phyloP scores from a whole-genome alignment of 495 filamentous ascomycete genomes.

The Penicillium manginii region DNA sequence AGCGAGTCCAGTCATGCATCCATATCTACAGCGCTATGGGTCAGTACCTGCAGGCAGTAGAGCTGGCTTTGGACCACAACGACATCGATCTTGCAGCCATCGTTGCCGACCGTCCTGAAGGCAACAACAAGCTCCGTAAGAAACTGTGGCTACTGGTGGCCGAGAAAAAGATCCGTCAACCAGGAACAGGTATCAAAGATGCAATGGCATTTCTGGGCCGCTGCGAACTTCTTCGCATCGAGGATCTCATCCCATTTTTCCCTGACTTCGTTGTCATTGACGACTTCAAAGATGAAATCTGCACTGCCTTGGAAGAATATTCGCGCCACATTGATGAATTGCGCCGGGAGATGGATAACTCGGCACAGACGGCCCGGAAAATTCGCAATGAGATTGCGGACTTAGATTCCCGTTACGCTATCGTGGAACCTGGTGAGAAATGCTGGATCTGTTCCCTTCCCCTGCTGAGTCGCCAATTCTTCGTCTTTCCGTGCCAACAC shows the following conservation, averaged over 20 bases:
- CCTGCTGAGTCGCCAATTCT: constrained; percentile 87
- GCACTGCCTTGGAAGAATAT: constrained; percentile 89
- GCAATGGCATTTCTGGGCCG: constrained; percentile 93
- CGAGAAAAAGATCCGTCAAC: constrained; percentile 84
- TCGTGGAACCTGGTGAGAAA: constrained; percentile 94
- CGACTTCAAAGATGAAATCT: constrained; percentile 98
- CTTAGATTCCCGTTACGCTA: constrained; percentile 87
- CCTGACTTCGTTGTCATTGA: constrained; percentile 99
- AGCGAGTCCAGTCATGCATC: constrained; percentile 88
- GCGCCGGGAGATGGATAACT: constrained; percentile 96
- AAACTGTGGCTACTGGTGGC: constrained; percentile 94
- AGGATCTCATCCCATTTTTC: constrained; percentile 97
- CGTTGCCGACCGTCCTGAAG: constrained; percentile 84
- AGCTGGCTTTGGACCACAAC: constrained; percentile 84
- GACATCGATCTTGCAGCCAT: constrained; percentile 87
- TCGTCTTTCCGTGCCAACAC: constrained; percentile 97
- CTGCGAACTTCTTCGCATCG: constrained; percentile 89
- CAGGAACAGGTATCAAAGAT: constrained; percentile 81
- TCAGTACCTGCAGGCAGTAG: constrained; percentile 88
- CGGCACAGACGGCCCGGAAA: constrained; percentile 79
- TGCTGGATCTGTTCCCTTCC: constrained; percentile 88
- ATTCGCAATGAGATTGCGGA: constrained; percentile 85
- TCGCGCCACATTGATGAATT: constrained; percentile 83
- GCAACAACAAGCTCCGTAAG: constrained; percentile 80
- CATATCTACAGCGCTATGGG: constrained; percentile 97